phyloP scores from a whole-genome alignment of 2,329 filamentous ascomycete genomes.

The Rosellinia necatrix region DNA sequence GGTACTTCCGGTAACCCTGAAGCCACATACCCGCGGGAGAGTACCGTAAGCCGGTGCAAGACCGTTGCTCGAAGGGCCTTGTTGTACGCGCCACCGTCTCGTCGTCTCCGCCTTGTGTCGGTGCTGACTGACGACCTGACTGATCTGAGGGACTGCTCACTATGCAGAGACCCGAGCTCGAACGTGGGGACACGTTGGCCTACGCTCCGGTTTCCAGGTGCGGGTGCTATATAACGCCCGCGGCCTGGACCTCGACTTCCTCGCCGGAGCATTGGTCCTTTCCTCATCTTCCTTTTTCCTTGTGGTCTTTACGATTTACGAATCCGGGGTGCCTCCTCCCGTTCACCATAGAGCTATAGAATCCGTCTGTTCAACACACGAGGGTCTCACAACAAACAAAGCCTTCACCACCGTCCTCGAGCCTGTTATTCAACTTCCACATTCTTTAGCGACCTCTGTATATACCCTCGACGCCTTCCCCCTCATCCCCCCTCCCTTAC shows the following conservation, averaged over 20 bases:
- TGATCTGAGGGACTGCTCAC: constrained; percentile 19
- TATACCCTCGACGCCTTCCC: constrained; percentile 20
- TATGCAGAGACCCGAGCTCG: constrained; percentile 20
- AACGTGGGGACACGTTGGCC: constrained; percentile 24
- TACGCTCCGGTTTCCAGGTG: constrained; percentile 1
- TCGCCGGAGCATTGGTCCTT: constrained; percentile 4
- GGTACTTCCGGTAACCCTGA: constrained; percentile 19
- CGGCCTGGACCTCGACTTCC: not conserved
- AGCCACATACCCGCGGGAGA: constrained; percentile 6
- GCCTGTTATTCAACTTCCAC: constrained; percentile 28
- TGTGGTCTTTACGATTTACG: constrained; percentile 32
- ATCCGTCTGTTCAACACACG: constrained; percentile 31
- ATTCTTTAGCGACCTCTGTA: constrained; percentile 21
- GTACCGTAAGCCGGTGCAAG: constrained; percentile 21
- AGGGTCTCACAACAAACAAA: constrained; percentile 27
- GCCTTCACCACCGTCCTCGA: constrained; percentile 21
- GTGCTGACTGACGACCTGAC: constrained; percentile 25
- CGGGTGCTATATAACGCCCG: constrained; percentile 27
- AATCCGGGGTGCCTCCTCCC: constrained; percentile 20
- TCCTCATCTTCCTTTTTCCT: constrained; percentile 27
- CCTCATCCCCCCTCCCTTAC: too few species aligned
- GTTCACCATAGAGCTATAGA: constrained; percentile 27
- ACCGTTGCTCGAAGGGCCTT: constrained; percentile 7
- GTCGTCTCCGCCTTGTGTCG: constrained; percentile 25
- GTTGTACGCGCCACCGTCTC: constrained; percentile 14